Conservation (phyloP, 2,329 filamentous ascomycete genomes). For the Penicillium sp. region DNA sequence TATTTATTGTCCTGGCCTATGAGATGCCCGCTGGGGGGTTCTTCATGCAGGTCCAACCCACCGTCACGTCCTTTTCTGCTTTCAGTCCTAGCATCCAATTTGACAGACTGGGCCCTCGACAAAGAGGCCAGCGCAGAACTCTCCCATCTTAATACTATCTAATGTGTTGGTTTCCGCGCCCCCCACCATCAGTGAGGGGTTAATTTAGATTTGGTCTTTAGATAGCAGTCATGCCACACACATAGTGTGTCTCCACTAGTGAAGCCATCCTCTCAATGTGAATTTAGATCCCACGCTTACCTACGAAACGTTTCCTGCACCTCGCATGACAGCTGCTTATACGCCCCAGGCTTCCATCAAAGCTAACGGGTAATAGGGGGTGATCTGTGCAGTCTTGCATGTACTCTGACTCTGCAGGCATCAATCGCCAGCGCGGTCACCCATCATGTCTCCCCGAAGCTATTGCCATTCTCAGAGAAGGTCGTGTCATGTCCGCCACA, state of each 20-base stretch:
- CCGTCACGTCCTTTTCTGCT: constrained; percentile 5
- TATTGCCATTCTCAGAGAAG: too few species aligned
- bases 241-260: not conserved
- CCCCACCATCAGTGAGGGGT: not conserved
- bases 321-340: not conserved
- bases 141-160: not conserved
- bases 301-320: not conserved
- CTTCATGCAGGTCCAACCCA: constrained; percentile 14
- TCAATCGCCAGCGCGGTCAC: not conserved
- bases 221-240: constrained; percentile 9
- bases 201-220: constrained; percentile 18
- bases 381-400: not conserved
- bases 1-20: not conserved
- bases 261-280: not conserved
- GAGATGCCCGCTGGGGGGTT: not conserved
- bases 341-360: not conserved
- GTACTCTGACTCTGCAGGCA: not conserved
- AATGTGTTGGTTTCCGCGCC: not conserved
- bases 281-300: not conserved
- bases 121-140: not conserved
- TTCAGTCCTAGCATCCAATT: not conserved
- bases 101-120: constrained; percentile 14
- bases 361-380: not conserved
- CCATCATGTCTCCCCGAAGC: not conserved
- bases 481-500: not conserved